Evolutionary conservation across 2,329 filamentous ascomycete species (phyloP).

Genomic region (Exserohilum rostratum): DNA sequence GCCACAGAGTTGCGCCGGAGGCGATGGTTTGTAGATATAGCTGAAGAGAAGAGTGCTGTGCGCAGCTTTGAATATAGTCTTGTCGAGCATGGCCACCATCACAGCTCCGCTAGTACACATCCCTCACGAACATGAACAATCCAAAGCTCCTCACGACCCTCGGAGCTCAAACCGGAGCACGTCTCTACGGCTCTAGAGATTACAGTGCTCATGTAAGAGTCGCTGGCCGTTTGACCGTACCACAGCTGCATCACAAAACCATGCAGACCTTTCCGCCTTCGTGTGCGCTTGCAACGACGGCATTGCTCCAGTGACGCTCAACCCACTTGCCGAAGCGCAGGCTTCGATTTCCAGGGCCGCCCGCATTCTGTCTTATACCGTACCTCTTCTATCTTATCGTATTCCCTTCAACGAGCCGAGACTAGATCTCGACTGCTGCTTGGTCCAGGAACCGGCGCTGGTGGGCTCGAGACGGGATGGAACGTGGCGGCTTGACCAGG

Average conservation of each 20-base stretch:
- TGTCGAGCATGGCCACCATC: constrained; percentile 5
- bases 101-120: constrained; percentile 7
- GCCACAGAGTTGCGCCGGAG: background rate
- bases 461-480: background rate
- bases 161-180: constrained; percentile 13
- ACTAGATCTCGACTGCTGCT: background rate
- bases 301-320: constrained; percentile 14
- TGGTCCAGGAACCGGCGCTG: background rate
- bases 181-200: constrained; percentile 14
- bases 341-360: constrained; percentile 6
- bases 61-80: background rate
- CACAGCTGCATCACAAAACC: constrained; percentile 22
- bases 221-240: constrained; percentile 18
- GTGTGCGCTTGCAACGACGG: constrained; percentile 18
- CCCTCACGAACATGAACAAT: background rate
- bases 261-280: constrained; percentile 23
- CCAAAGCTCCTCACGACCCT: background rate
- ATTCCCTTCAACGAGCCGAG: background rate
- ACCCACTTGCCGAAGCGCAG: constrained; percentile 19
- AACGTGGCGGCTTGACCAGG: background rate
- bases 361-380: background rate
- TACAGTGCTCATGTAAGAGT: constrained; percentile 20
- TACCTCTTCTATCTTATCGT: background rate
- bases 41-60: constrained; percentile 12
- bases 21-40: background rate